phyloP scores from a whole-genome alignment of 306 rosid species.

The Albizia julibrissin region DNA sequence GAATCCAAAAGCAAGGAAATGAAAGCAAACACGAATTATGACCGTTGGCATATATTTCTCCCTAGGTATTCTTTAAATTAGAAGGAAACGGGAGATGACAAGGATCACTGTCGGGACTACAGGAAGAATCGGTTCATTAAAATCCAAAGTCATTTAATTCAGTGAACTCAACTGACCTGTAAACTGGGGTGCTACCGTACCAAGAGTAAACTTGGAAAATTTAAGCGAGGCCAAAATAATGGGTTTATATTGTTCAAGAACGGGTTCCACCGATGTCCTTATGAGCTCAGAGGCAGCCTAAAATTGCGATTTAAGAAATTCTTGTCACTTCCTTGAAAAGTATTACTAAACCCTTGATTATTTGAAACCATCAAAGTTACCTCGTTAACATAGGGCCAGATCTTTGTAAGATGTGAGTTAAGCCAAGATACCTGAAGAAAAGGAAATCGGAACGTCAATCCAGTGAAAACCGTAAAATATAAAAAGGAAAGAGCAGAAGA shows the following conservation, averaged over 20 bases:
- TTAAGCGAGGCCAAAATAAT: slow-evolving; percentile 66
- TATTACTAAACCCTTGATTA: neutral
- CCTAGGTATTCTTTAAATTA: neutral
- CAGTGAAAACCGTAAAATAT: neutral
- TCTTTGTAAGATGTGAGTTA: slow-evolving; percentile 75
- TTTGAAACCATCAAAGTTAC: slow-evolving; percentile 35
- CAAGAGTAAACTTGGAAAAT: slow-evolving; percentile 93
- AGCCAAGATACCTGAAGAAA: slow-evolving; percentile 75
- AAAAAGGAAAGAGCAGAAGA: neutral
- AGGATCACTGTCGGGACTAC: neutral
- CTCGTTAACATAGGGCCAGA: slow-evolving; percentile 95
- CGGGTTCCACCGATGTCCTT: slow-evolving; percentile 74
- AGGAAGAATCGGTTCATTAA: neutral
- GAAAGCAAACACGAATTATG: neutral
- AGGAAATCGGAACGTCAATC: slow-evolving; percentile 24
- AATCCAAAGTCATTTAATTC: neutral
- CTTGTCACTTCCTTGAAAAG: neutral
- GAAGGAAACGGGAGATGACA: neutral
- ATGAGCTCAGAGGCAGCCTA: slow-evolving; percentile 98
- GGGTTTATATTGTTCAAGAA: slow-evolving; percentile 82
- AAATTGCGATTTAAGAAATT: neutral
- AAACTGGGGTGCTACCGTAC: slow-evolving; percentile 91
- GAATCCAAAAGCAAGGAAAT: neutral
- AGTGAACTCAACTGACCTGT: slow-evolving; percentile 61
- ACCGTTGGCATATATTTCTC: neutral